Evolutionary conservation across 1,139 yeast genomes (phyloP), one percentile per base, ranked within the genome.

Genomic region (Geotrichum phurueaensis): DNA sequence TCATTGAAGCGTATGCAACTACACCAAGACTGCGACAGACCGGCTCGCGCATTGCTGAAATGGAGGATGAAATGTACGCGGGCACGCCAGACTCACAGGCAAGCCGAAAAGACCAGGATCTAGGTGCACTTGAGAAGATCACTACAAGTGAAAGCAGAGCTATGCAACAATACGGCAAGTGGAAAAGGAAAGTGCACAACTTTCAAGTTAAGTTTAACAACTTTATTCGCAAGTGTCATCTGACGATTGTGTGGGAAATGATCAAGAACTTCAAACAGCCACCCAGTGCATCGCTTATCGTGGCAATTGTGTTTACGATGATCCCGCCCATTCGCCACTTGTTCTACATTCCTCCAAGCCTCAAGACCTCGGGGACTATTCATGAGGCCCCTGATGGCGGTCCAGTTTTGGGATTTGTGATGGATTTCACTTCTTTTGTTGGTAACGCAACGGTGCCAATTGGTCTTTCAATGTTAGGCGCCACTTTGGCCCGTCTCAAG

Each of bases 371-470:
- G 4, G 68, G 79, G 71, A 63, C 71, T 23, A 71, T 85, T 51
- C 85, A 81, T 1, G 71, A 80, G 60, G 97, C 97, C 0, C 97
- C 98, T 0, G 98, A 92, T 73, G 79, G 79, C 3, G 80, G 80
- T 64, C 97, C 97, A 0, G 90, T 96, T 0, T 77, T 92, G 54
- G 88, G 91, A 31, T 92, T 92, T 67, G 63, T 91, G 12, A 86
- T 92, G 82, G 97, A 92, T 70, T 84, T 85, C 64, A 79, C 94
- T 0, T 71, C 83, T 20, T 92, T 92, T 71, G 77, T 92, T 2
- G 97, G 97, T 1, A 84, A 84, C 1, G 97, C 97, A 0, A 84
- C 90, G 39, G 97, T 92, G 39, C 98, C 97, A 0, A 76, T 89
- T 64, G 97, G 97, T 1, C 78, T 92, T 62, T 71, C 89, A 57